These are phyloP conservation scores for Dimargaris xerosporica DNA, from an alignment of 192 early-diverging fungal species.

Conservation along the genomic window DNA sequence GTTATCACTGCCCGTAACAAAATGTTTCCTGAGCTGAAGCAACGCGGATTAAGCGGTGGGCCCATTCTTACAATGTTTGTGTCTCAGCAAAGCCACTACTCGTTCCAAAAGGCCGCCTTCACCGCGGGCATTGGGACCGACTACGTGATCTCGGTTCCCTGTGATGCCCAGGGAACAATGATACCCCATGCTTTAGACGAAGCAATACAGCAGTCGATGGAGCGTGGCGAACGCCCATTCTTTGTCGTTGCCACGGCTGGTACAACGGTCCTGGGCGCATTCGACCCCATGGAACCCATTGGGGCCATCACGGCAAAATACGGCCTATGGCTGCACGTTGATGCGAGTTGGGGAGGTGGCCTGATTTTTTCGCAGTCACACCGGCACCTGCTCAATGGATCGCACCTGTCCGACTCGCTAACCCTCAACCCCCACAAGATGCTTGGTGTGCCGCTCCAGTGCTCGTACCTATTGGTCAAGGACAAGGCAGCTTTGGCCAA, in stretches of 20 bases:
- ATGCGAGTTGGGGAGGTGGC: constrained; percentile 66
- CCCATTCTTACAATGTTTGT: constrained; percentile 45
- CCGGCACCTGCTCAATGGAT: constrained; percentile 29
- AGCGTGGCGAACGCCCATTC: constrained; percentile 42
- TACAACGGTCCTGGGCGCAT: constrained; percentile 70
- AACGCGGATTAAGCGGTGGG: constrained; percentile 24
- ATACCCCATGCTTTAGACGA: constrained; percentile 31
- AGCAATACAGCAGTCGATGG: constrained; percentile 24
- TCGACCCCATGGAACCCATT: constrained; percentile 50
- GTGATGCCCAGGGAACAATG: constrained; percentile 46
- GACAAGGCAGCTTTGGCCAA: constrained; percentile 34
- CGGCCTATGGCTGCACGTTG: constrained; percentile 59
- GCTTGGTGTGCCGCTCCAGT: constrained; percentile 61
- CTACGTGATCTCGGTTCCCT: constrained; percentile 48
- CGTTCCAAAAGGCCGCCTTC: constrained; percentile 55
- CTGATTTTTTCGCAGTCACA: constrained; percentile 39
- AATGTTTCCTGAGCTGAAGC: constrained; percentile 43
- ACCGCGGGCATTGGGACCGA: constrained; percentile 52
- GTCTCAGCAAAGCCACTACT: constrained; percentile 56
- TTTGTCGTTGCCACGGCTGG: constrained; percentile 73
- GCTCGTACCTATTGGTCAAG: constrained; percentile 50
- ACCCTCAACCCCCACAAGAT: constrained; percentile 74
- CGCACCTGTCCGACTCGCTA: constrained; percentile 44
- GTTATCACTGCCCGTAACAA: constrained; percentile 57
- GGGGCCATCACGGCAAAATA: constrained; percentile 38